Conservation (phyloP, 345 rosid species). For the Boechera stricta region DNA sequence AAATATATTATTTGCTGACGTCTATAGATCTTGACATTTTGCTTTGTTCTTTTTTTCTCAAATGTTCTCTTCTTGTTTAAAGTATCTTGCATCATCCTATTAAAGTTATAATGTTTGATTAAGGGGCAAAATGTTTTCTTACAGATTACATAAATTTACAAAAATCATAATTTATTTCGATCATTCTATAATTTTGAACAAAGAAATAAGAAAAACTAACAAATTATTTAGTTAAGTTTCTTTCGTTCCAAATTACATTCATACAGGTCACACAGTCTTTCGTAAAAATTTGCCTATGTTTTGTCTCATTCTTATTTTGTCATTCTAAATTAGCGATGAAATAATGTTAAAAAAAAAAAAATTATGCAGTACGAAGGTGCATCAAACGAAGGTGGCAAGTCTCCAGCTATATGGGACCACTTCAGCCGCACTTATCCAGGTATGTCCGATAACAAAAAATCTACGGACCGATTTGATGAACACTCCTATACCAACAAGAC, state of each 20-base stretch:
- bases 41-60: background rate
- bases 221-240: background rate
- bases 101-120: background rate
- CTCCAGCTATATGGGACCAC: conserved; percentile 48
- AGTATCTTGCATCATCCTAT: conserved; percentile 1
- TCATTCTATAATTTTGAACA: too few relatives aligned
- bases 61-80: background rate
- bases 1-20: background rate
- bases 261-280: background rate
- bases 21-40: background rate
- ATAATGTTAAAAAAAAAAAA: background rate
- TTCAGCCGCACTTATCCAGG: conserved; percentile 49
- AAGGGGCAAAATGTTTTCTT: background rate
- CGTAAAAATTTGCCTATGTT: background rate
- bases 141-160: too few relatives aligned
- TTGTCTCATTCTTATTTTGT: background rate
- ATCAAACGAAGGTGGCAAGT: conserved; percentile 43
- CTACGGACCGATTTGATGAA: background rate
- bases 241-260: background rate
- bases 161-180: too few relatives aligned
- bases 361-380: conserved; percentile 51
- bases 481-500: background rate
- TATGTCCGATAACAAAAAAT: conserved; percentile 1
- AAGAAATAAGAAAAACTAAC: background rate
- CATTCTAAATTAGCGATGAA: conserved; percentile 13